Conservation (phyloP, 306 rosid genomes). For the Senna tora region DNA sequence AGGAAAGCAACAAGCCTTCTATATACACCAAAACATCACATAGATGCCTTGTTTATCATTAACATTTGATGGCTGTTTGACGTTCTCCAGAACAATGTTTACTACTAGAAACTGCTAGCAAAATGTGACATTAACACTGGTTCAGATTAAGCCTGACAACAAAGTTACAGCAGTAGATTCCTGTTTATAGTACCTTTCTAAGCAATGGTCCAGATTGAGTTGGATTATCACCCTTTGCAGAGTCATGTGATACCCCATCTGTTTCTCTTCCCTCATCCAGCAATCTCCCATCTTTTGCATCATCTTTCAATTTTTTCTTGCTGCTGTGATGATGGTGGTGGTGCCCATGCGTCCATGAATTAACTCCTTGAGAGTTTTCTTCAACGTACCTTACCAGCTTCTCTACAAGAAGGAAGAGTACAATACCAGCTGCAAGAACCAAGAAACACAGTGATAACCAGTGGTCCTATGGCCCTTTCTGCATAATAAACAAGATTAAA, state of each 20-base stretch:
- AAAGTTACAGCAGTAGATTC: constrained; percentile 1
- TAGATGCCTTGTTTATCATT: constrained; percentile 3
- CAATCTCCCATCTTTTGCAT: constrained; percentile 43
- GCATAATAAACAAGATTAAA: constrained; percentile 27
- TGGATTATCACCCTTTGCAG: constrained; percentile 47
- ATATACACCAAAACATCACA: background rate
- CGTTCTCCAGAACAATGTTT: constrained; percentile 26
- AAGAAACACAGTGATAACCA: constrained; percentile 30
- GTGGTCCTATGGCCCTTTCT: constrained; percentile 30
- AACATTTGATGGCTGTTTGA: constrained; percentile 25
- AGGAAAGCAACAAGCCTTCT: background rate
- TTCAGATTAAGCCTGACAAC: constrained; percentile 22
- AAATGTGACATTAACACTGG: constrained; percentile 22
- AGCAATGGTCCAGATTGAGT: constrained; percentile 48
- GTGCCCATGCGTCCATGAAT: constrained; percentile 74
- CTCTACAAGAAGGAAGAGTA: constrained; percentile 91
- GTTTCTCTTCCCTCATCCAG: constrained; percentile 44
- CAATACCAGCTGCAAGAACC: constrained; percentile 83
- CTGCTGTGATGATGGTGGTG: constrained; percentile 74
- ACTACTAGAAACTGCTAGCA: constrained; percentile 12
- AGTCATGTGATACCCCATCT: constrained; percentile 39
- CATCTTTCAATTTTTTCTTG: constrained; percentile 70
- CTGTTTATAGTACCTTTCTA: constrained; percentile 67
- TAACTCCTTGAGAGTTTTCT: constrained; percentile 72
- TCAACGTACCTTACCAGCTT: constrained; percentile 91